These are phyloP conservation scores for Datisca glomerata DNA, from an alignment of 306 rosid genomes.

Conservation along the genomic window DNA sequence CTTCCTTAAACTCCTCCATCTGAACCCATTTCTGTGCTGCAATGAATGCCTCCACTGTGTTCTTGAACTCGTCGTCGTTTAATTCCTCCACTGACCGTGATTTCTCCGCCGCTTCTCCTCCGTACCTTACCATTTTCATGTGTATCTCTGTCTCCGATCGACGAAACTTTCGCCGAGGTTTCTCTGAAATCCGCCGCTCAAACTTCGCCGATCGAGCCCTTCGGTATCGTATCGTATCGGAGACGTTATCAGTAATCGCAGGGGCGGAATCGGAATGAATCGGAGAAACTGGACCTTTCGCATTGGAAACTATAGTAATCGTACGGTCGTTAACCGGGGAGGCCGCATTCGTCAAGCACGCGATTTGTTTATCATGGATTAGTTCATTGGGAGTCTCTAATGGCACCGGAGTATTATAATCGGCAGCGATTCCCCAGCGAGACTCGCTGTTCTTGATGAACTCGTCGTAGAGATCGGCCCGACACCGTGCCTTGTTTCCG, in stretches of 20 bases:
- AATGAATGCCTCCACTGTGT: conserved; percentile 39
- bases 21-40: conserved; percentile 31
- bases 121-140: conserved; percentile 2
- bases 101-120: conserved; percentile 5
- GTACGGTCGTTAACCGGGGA: not conserved
- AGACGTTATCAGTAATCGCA: conserved; percentile 3
- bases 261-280: not conserved
- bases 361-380: conserved; percentile 1
- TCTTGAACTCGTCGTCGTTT: conserved; percentile 61
- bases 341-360: conserved; percentile 6
- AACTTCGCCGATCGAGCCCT: conserved; percentile 40
- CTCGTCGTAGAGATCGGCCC: conserved; percentile 12
- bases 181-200: conserved; percentile 13
- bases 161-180: conserved; percentile 11
- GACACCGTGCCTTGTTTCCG: conserved; percentile 1
- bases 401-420: not conserved
- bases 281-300: not conserved
- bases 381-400: not conserved
- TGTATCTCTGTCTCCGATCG: conserved; percentile 14
- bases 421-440: not conserved
- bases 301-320: not conserved
- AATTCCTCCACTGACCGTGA: conserved; percentile 24
- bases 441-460: conserved; percentile 2
- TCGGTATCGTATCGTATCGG: conserved; percentile 23
- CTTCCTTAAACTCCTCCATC: conserved; percentile 18